Evolutionary conservation across 768 basidiomycete genomes (phyloP), one percentile per base, ranked within the genome.

Genomic region (Trichaptum fuscoviolaceum): DNA sequence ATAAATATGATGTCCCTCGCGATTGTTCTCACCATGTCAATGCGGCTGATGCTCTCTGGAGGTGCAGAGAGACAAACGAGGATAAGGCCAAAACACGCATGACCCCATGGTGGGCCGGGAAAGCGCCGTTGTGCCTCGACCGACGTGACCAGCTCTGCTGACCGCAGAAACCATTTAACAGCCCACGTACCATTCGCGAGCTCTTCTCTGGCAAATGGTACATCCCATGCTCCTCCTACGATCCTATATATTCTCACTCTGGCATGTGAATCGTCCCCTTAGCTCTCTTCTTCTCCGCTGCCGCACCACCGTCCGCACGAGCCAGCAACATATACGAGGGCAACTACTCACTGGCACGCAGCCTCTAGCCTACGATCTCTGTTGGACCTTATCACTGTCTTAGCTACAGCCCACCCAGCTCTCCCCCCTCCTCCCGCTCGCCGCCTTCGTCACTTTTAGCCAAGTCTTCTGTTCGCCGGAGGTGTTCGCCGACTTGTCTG

Each of bases 171-270:
- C 42, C 42, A 52, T 52, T 52, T 52, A 52, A 52, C 42, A 52
- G 42, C 42, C 42, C 42, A 52, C 42, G 20, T 20, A 52, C 42
- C 15, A 52, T 52, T 52, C 42, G 42, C 10, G 42, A 52, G 20
- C 42, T 20, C 42, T 52, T 20, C 42, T 52, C 42, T 20, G 20
- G 42, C 42, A 52, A 52, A 52, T 20, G 42, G 42, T 52, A 52
- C 42, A 52, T 52, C 42, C 42, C 42, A 52, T 52, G 42, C 42
- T 52, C 42, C 15, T 52, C 5, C 20, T 20, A 52, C 42, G 42
- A 52, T 52, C 42, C 42, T 52, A 52, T 52, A 52, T 52, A 52
- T 52, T 52, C 42, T 52, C 42, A 52, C 42, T 30, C 42, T 52
- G 10, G 42, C 42, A 52, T 52, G 42, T 52, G 42, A 52, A 52